Percentiles rank a stretch among this genome's conserved stretches.
Conservation (phyloP, 441 rosid genomes). For the Adansonia madagascariensis region DNA sequence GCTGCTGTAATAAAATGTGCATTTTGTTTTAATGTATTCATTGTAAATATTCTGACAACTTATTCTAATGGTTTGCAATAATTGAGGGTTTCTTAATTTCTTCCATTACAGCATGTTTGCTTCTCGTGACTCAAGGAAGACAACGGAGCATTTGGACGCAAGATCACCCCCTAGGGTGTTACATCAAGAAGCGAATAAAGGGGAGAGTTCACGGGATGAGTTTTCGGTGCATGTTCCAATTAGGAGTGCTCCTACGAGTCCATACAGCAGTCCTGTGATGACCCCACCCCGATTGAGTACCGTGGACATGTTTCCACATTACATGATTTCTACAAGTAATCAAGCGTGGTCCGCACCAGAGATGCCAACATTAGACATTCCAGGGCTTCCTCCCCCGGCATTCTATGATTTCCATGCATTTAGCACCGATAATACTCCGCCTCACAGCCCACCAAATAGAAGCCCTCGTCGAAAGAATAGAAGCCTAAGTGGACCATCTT, state of each 20-base stretch:
- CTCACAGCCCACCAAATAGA: slow-evolving; percentile 62
- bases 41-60: too few species aligned
- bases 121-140: slow-evolving; percentile 41
- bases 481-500: slow-evolving; percentile 58
- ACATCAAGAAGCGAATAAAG: slow-evolving; percentile 35
- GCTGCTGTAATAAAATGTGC: too few species aligned
- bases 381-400: slow-evolving; percentile 67
- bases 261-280: slow-evolving; percentile 57
- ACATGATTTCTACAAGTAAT: slow-evolving; percentile 50
- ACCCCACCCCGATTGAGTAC: slow-evolving; percentile 56
- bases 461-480: slow-evolving; percentile 53
- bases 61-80: too few species aligned
- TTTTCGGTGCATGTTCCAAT: slow-evolving; percentile 50
- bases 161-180: slow-evolving; percentile 30
- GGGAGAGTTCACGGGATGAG: slow-evolving; percentile 41
- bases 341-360: slow-evolving; percentile 89
- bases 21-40: too few species aligned
- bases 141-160: slow-evolving; percentile 41
- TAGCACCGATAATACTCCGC: slow-evolving; percentile 73
- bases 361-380: slow-evolving; percentile 54
- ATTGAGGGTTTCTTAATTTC: slow-evolving; percentile 1
- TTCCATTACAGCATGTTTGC: slow-evolving; percentile 35
- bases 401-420: slow-evolving; percentile 51
- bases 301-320: slow-evolving; percentile 46
- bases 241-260: slow-evolving; percentile 70